Conservation (phyloP, 495 filamentous ascomycete species). For the Trichocladium antarcticum region DNA sequence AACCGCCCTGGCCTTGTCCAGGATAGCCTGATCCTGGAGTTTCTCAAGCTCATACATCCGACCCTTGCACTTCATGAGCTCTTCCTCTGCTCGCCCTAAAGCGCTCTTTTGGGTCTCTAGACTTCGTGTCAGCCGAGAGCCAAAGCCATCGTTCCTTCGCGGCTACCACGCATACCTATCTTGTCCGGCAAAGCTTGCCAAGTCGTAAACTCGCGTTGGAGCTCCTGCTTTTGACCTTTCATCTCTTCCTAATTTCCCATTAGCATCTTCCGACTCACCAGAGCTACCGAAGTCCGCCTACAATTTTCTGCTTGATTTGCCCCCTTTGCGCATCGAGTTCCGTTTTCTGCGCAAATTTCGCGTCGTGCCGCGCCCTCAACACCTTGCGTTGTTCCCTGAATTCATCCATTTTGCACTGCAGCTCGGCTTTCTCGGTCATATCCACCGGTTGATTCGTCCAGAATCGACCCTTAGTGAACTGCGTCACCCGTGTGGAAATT, state of each 20-base stretch:
- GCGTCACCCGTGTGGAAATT: conserved; percentile 49
- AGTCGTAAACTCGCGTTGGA: conserved; percentile 52
- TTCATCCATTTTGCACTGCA: conserved; percentile 29
- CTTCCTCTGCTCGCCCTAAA: conserved; percentile 31
- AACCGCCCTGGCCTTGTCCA: conserved; percentile 52
- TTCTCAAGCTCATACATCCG: conserved; percentile 22
- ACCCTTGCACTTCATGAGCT: conserved; percentile 23
- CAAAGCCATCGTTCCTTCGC: neutral
- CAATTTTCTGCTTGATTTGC: conserved; percentile 18
- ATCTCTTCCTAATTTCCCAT: conserved; percentile 26
- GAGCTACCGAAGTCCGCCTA: conserved; percentile 16
- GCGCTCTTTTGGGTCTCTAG: conserved; percentile 46
- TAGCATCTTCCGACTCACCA: conserved; percentile 8
- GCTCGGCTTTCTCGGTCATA: conserved; percentile 42
- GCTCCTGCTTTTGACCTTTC: conserved; percentile 29
- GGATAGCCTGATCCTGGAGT: conserved; percentile 44
- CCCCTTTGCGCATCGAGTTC: neutral
- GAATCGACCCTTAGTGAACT: conserved; percentile 43
- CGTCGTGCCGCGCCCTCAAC: conserved; percentile 27
- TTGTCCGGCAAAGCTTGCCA: conserved; percentile 57
- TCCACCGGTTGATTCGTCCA: conserved; percentile 78
- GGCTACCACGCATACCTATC: conserved; percentile 42
- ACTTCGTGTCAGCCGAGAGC: conserved; percentile 15
- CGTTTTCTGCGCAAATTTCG: conserved; percentile 13
- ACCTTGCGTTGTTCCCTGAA: conserved; percentile 27